phyloP scores from a whole-genome alignment of 441 rosid genomes.

The Hura crepitans region DNA sequence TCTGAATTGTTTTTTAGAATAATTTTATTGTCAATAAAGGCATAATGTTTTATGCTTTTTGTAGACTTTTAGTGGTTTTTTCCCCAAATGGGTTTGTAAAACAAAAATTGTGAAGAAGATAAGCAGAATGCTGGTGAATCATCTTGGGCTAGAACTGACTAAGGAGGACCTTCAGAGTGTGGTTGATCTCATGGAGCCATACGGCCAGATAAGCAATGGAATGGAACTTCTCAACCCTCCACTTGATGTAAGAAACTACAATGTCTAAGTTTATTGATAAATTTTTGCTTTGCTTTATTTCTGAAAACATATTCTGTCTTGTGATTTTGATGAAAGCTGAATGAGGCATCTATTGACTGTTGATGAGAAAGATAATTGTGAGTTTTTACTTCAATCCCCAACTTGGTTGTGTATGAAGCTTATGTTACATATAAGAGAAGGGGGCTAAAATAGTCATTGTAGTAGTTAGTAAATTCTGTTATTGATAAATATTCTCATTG shows the following conservation, averaged over 20 bases:
- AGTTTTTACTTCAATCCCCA: no score
- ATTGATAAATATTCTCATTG: no score
- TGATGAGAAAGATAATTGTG: no score
- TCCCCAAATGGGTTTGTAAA: slow-evolving; percentile 70
- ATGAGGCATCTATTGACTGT: neutral
- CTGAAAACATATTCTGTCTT: neutral
- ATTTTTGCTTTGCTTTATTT: slow-evolving; percentile 12
- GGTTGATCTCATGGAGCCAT: slow-evolving; percentile 97
- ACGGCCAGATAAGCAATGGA: slow-evolving; percentile 94
- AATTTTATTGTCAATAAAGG: neutral
- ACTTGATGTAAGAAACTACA: slow-evolving; percentile 48
- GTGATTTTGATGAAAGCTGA: neutral
- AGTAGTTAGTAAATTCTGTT: no score
- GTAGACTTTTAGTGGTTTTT: slow-evolving; percentile 59
- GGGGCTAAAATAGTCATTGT: no score
- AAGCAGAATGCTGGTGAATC: slow-evolving; percentile 82
- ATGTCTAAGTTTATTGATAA: slow-evolving; percentile 11
- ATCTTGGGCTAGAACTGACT: slow-evolving; percentile 80
- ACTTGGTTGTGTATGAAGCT: no score
- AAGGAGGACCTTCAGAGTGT: slow-evolving; percentile 80
- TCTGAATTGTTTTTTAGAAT: slow-evolving; percentile 1
- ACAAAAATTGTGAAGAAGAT: slow-evolving; percentile 51
- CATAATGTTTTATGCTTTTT: slow-evolving; percentile 19
- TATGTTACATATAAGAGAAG: no score
- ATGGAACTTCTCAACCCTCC: slow-evolving; percentile 81